phyloP scores from a whole-genome alignment of 208 protist genomes.

The Kentomonas sorsogonicus region DNA sequence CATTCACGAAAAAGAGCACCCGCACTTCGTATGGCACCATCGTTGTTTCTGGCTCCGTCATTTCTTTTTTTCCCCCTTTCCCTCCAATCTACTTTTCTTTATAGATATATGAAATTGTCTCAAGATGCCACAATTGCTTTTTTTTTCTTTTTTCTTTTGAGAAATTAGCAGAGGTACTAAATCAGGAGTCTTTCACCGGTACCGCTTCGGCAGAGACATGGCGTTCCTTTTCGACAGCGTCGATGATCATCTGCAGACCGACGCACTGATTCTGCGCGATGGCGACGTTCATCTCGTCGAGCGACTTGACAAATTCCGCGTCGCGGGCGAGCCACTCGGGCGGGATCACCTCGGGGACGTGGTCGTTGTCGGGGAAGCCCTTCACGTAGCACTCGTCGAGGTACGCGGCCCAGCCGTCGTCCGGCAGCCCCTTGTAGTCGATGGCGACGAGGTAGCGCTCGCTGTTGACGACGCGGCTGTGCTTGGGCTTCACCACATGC shows the following conservation, averaged over 20 bases:
- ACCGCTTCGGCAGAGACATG: too few relatives aligned
- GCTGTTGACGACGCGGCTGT: slow-evolving; percentile 89
- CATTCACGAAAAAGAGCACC: too few relatives aligned
- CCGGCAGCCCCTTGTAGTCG: slow-evolving; percentile 29
- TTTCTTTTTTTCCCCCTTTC: not conserved
- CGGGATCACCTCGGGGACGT: slow-evolving; percentile 57
- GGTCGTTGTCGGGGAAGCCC: slow-evolving; percentile 59
- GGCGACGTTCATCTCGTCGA: slow-evolving; percentile 44
- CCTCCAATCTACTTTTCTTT: not conserved
- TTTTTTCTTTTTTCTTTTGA: not conserved
- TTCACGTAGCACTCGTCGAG: slow-evolving; percentile 47
- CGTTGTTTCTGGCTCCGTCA: not conserved
- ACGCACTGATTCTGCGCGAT: slow-evolving; percentile 56
- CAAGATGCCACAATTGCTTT: too few relatives aligned
- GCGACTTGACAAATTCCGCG: slow-evolving; percentile 30
- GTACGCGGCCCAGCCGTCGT: slow-evolving; percentile 41
- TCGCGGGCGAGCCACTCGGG: slow-evolving; percentile 39
- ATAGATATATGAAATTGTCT: too few relatives aligned
- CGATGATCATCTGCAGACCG: slow-evolving; percentile 59
- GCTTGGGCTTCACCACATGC: slow-evolving; percentile 84
- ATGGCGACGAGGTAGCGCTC: slow-evolving; percentile 86
- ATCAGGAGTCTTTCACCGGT: too few relatives aligned
- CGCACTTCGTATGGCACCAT: too few relatives aligned
- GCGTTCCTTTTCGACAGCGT: slow-evolving; percentile 15
- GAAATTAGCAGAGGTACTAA: too few relatives aligned